Evolutionary conservation across 139 green algal species (phyloP), one percentile per base, ranked within the genome.

Genomic region (Volvox reticuliferus): DNA sequence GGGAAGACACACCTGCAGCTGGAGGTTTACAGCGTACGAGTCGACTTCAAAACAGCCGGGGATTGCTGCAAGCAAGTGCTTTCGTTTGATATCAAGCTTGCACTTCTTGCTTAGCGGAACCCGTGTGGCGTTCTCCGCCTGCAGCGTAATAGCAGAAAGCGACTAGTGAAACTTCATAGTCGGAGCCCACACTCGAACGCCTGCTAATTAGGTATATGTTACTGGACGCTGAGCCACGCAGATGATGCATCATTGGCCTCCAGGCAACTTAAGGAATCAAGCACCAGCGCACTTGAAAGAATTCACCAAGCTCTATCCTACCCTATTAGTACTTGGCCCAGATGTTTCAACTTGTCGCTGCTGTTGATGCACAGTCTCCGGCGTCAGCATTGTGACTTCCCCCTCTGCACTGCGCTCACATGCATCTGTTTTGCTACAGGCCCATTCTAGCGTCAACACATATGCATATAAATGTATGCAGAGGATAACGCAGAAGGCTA

Each of bases 31-130:
- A 2, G 87, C 26, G 26, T 77, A 85, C 1, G 61, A 68, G 33
- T 86, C 50, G 33, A 76, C 76, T 2, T n/a, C 26, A 2, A 91
- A 33, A 32, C 22, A 85, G 61, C 76, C 87, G 33, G 87, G 87
- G 20, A 91, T 84, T 3, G 75, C 86, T 0, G 86, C 87, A 9
- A 22, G 14, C 9, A 91, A 55, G 62, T 91, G 87, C 33, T 91
- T 91, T 0, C 87, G 32, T 33, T 91, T 91, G 61, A 91, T 86
- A 19, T 91, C 87, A 12, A 91, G 61, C 87, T 91, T 91, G 75
- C 87, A 91, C 30, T 91, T 91, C 76, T 85, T 91, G 76, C 68
- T 83, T 1, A 91, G 61, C 35, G 87, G 87, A 6, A 91, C 87
- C 33, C 78, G 78, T 19, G 87, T 91, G 0, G 87, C 87, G n/a